Percentiles rank a stretch among this genome's conserved stretches.
These are phyloP conservation scores for Drechslera avenae DNA, from an alignment of 2,329 filamentous ascomycete genomes.

Conservation along the genomic window DNA sequence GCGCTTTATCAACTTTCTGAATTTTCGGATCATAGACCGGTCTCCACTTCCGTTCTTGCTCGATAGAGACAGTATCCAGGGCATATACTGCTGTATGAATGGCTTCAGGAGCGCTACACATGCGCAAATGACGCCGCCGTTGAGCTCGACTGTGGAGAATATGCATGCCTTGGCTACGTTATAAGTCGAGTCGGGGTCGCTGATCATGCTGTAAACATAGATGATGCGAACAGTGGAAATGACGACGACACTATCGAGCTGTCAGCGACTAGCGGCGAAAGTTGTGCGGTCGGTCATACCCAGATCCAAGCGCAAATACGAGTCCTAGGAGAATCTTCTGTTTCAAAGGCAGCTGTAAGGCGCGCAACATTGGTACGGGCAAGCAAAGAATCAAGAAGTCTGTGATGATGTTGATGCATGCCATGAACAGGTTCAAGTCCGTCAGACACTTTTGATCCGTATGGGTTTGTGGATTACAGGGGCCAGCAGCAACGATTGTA, in stretches of 20 bases:
- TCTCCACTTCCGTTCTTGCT: slow-evolving; percentile 8
- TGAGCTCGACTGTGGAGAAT: slow-evolving; percentile 26
- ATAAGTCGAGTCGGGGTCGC: slow-evolving; percentile 25
- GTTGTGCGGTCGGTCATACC: slow-evolving; percentile 7
- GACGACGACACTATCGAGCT: slow-evolving; percentile 16
- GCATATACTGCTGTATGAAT: slow-evolving; percentile 20
- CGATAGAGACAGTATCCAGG: slow-evolving; percentile 17
- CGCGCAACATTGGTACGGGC: slow-evolving; percentile 28
- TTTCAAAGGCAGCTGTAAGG: slow-evolving; percentile 31
- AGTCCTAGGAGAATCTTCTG: slow-evolving; percentile 38
- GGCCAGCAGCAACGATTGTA: slow-evolving; percentile 24
- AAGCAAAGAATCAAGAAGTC: slow-evolving; percentile 43
- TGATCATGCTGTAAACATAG: slow-evolving; percentile 24
- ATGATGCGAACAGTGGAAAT: slow-evolving; percentile 28
- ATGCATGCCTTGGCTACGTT: slow-evolving; percentile 25
- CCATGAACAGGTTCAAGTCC: slow-evolving; percentile 24
- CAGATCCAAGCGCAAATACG: slow-evolving; percentile 38
- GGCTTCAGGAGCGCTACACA: slow-evolving; percentile 23
- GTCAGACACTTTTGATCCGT: slow-evolving; percentile 21
- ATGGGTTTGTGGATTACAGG: slow-evolving; percentile 22
- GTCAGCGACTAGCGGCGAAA: background rate
- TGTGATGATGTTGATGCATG: slow-evolving; percentile 42
- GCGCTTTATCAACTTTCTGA: slow-evolving; percentile 11
- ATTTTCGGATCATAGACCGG: slow-evolving; percentile 10
- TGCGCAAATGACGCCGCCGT: slow-evolving; percentile 26